Percentiles rank a stretch among this genome's conserved stretches.
Evolutionary conservation across 352 stramenopile genomes (phyloP).

Genomic region (Phytophthora pini): DNA sequence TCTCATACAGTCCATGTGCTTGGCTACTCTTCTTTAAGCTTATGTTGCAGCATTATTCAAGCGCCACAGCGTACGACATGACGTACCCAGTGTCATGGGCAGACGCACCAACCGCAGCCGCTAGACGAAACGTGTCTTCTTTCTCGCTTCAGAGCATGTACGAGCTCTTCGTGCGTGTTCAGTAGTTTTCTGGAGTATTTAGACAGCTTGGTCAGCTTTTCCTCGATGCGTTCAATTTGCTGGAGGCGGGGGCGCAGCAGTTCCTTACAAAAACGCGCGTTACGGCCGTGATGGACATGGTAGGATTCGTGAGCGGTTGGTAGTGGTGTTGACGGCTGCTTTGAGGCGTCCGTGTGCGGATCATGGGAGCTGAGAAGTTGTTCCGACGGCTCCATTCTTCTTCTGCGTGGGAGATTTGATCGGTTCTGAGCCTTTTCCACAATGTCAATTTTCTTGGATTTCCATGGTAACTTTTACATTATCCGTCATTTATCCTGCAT

Average conservation of each 20-base stretch:
- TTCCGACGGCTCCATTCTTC: no score
- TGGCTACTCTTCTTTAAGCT: slow-evolving; percentile 1
- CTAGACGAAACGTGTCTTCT: not conserved
- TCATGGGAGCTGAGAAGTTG: no score
- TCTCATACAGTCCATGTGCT: not conserved
- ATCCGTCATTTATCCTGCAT: slow-evolving; percentile 1
- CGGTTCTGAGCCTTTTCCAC: not conserved
- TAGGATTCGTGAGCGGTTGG: not conserved
- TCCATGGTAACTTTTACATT: slow-evolving; percentile 11
- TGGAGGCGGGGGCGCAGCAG: not conserved
- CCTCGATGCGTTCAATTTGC: slow-evolving; percentile 2
- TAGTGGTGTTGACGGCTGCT: not conserved
- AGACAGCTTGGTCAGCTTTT: not conserved
- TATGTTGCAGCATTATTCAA: slow-evolving; percentile 14
- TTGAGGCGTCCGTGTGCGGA: not conserved
- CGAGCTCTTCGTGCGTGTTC: not conserved
- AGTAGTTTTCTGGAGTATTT: slow-evolving; percentile 7
- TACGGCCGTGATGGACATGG: not conserved
- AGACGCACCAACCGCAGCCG: not conserved
- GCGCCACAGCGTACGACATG: not conserved
- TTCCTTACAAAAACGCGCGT: slow-evolving; percentile 6
- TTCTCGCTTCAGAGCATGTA: not conserved
- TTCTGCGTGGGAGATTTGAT: no score
- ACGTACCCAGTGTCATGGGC: slow-evolving; percentile 6
- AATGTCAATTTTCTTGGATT: not conserved